phyloP scores from a whole-genome alignment of 2,329 filamentous ascomycete species.

The Epichloe sp. region DNA sequence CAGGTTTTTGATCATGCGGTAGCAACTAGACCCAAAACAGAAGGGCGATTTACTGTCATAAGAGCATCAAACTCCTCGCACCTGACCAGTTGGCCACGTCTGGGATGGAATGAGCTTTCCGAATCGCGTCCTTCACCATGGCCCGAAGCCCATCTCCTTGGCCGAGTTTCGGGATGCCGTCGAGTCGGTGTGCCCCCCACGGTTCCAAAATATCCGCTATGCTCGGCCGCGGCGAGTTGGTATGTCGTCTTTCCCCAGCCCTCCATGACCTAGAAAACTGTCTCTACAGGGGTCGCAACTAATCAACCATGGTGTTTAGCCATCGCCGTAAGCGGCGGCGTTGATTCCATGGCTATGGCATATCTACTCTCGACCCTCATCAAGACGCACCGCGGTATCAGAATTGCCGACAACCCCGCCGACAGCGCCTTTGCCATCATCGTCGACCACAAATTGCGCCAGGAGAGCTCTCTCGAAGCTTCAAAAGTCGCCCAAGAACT shows the following conservation, averaged over 20 bases:
- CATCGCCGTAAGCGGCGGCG: constrained; percentile 79
- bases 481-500: constrained; percentile 28
- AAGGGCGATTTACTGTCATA: too few relatives aligned
- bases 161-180: constrained; percentile 33
- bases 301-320: constrained; percentile 27
- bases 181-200: constrained; percentile 32
- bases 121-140: constrained; percentile 22
- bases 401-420: constrained; percentile 32
- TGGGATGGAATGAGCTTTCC: constrained; percentile 23
- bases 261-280: not conserved
- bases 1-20: too few relatives aligned
- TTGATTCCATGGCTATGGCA: constrained; percentile 95
- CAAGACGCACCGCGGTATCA: constrained; percentile 18
- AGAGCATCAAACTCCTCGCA: too few relatives aligned
- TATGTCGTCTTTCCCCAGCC: constrained; percentile 14
- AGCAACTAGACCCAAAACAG: too few relatives aligned
- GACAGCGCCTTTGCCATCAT: constrained; percentile 32
- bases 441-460: constrained; percentile 44
- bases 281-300: not conserved
- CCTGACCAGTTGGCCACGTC: too few relatives aligned
- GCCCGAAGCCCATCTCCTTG: constrained; percentile 23
- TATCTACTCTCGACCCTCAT: constrained; percentile 48
- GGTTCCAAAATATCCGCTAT: constrained; percentile 30
- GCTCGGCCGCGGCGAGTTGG: constrained; percentile 27
- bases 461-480: constrained; percentile 40